Evolutionary conservation across 2,329 filamentous ascomycete genomes (phyloP).

Genomic region (Ophiocordyceps robertsii): DNA sequence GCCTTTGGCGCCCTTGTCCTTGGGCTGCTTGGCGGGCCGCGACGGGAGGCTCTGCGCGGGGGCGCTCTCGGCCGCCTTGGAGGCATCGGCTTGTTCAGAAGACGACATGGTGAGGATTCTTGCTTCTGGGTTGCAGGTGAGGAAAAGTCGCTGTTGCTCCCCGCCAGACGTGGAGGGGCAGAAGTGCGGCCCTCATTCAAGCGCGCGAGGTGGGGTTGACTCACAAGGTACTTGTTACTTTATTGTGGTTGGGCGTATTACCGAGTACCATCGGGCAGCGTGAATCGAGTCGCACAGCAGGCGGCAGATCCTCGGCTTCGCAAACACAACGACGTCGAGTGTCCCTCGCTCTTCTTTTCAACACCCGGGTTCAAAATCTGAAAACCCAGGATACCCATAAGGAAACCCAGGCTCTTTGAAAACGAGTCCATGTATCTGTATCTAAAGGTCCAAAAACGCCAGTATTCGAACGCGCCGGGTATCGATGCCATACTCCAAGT

Average conservation of each 20-base stretch:
- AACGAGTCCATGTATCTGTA: too few relatives aligned
- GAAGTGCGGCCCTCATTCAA: constrained; percentile 8
- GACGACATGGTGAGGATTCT: constrained; percentile 19
- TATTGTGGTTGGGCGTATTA: too few relatives aligned
- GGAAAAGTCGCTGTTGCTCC: constrained; percentile 12
- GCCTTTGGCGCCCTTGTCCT: constrained; percentile 30
- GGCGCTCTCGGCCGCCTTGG: constrained; percentile 20
- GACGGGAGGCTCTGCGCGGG: constrained; percentile 19
- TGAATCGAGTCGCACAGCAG: constrained; percentile 1
- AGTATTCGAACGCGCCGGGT: too few relatives aligned
- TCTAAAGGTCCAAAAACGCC: too few relatives aligned
- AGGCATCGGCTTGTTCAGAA: constrained; percentile 21
- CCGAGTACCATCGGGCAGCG: too few relatives aligned
- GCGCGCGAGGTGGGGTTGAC: constrained; percentile 19
- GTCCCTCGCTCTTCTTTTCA: not conserved
- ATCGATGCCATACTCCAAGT: too few relatives aligned
- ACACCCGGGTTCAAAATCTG: too few relatives aligned
- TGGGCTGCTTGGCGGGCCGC: constrained; percentile 22
- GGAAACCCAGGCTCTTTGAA: too few relatives aligned
- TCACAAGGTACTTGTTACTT: constrained; percentile 8
- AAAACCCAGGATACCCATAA: too few relatives aligned
- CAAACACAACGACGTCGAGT: not conserved
- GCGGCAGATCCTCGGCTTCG: constrained; percentile 13
- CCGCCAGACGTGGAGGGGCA: constrained; percentile 18
- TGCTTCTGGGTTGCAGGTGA: constrained; percentile 4